Evolutionary conservation across 805 yeast genomes (phyloP).

Genomic region (Grigorovia transvaalensis): DNA sequence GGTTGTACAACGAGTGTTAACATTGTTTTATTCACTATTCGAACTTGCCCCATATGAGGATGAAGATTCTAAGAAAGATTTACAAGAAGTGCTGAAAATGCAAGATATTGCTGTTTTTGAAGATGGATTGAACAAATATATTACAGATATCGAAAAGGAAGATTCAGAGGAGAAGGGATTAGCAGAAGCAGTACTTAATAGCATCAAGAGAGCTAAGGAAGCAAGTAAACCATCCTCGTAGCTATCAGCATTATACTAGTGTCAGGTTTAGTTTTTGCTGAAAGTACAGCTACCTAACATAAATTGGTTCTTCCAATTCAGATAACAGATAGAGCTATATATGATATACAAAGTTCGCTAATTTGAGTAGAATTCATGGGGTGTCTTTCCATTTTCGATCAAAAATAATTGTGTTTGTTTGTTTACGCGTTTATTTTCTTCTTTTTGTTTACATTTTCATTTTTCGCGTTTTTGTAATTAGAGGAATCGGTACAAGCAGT

Average conservation of each 20-base stretch:
- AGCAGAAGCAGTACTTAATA: background rate
- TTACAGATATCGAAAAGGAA: background rate
- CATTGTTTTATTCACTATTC: slow-evolving; percentile 23
- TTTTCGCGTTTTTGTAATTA: background rate
- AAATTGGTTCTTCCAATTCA: background rate
- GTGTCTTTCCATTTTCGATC: background rate
- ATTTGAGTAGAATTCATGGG: background rate
- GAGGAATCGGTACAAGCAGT: background rate
- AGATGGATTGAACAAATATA: slow-evolving; percentile 7
- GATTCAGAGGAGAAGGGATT: background rate
- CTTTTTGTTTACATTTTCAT: background rate
- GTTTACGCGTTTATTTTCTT: background rate
- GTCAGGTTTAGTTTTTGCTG: no score
- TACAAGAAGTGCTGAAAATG: background rate
- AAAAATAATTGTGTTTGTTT: background rate
- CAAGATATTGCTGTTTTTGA: slow-evolving; percentile 4
- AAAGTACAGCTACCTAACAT: background rate
- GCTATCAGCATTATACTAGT: background rate
- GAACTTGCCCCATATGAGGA: slow-evolving; percentile 14
- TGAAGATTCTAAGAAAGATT: background rate
- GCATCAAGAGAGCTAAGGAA: background rate
- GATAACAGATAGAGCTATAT: background rate
- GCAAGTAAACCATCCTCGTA: background rate
- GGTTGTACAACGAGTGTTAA: slow-evolving; percentile 27
- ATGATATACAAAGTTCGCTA: background rate